phyloP scores from a whole-genome alignment of 1,139 yeast genomes.

The Magnusiomyces suaveolens region DNA sequence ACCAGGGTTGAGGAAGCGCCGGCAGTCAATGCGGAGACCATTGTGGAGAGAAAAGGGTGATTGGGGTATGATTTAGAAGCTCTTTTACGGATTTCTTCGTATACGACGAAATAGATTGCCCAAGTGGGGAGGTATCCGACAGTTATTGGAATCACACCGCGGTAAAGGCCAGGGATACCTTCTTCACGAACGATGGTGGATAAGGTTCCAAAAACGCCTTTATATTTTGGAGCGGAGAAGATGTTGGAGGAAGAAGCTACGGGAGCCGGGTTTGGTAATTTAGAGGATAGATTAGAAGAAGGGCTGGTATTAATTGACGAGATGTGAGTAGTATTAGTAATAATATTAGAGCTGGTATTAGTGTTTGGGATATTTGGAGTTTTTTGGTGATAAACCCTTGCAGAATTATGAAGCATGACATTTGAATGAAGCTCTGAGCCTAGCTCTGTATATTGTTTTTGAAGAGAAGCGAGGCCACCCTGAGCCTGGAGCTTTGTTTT shows the following conservation, averaged over 20 bases:
- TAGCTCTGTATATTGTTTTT: slow-evolving; percentile 8
- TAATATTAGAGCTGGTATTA: not conserved
- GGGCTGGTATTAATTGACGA: no score
- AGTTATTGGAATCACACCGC: slow-evolving; percentile 84
- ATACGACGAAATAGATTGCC: slow-evolving; percentile 89
- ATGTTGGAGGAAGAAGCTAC: not conserved
- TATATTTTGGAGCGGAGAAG: slow-evolving; percentile 32
- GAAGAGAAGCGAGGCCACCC: slow-evolving; percentile 43
- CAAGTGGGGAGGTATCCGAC: slow-evolving; percentile 94
- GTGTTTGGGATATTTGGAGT: not conserved
- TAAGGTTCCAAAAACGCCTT: slow-evolving; percentile 54
- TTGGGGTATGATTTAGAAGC: slow-evolving; percentile 16
- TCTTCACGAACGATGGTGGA: slow-evolving; percentile 59
- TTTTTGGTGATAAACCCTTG: not conserved
- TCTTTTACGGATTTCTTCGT: slow-evolving; percentile 58
- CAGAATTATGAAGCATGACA: not conserved
- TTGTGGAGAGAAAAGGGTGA: slow-evolving; percentile 50
- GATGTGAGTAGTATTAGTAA: no score
- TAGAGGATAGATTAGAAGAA: not conserved
- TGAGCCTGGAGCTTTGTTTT: slow-evolving; percentile 94
- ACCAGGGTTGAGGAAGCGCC: slow-evolving; percentile 80
- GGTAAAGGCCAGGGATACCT: slow-evolving; percentile 72
- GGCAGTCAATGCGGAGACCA: slow-evolving; percentile 77
- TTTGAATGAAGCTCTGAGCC: not conserved
- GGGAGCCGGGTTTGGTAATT: not conserved